A percentile compares a stretch with the other conserved stretches of the same genome.
Evolutionary conservation across 129 eudicot genomes (phyloP).

Genomic region (Artemisia tridentata): DNA sequence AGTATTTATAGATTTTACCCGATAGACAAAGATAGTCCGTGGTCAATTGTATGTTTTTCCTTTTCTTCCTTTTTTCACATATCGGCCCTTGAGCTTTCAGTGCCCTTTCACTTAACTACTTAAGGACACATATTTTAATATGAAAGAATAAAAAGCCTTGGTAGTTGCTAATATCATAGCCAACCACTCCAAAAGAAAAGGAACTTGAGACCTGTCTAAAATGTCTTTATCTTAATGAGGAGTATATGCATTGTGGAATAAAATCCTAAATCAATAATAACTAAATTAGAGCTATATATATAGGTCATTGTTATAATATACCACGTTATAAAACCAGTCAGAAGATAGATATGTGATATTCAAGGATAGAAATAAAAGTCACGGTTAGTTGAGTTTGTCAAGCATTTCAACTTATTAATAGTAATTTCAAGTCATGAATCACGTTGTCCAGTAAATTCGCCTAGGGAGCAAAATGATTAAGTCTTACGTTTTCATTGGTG

Average conservation of each 20-base stretch:
- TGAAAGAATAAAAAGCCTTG: constrained; percentile 9
- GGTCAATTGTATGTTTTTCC: constrained; percentile 6
- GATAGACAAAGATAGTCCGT: constrained; percentile 20
- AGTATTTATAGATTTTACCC: too few relatives aligned
- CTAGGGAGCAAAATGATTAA: background rate
- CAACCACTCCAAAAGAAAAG: constrained; percentile 23
- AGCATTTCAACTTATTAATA: background rate
- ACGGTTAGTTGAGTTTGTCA: background rate
- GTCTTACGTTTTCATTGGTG: too few relatives aligned
- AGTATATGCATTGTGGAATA: constrained; percentile 9
- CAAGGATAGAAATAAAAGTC: background rate
- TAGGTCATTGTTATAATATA: background rate
- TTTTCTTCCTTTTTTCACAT: background rate
- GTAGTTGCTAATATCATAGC: constrained; percentile 11
- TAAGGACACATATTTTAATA: constrained; percentile 1
- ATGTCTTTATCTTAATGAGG: constrained; percentile 14
- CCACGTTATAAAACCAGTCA: background rate
- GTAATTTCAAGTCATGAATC: background rate
- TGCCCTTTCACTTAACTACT: constrained; percentile 5
- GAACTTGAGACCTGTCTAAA: constrained; percentile 23
- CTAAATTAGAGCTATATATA: constrained; percentile 4
- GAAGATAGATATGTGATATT: background rate
- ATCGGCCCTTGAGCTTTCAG: constrained; percentile 9
- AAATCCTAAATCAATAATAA: background rate
- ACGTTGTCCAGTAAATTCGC: background rate